These are phyloP conservation scores for Eragrostis tef DNA, from an alignment of 202 grass and related monocot genomes.

Conservation along the genomic window DNA sequence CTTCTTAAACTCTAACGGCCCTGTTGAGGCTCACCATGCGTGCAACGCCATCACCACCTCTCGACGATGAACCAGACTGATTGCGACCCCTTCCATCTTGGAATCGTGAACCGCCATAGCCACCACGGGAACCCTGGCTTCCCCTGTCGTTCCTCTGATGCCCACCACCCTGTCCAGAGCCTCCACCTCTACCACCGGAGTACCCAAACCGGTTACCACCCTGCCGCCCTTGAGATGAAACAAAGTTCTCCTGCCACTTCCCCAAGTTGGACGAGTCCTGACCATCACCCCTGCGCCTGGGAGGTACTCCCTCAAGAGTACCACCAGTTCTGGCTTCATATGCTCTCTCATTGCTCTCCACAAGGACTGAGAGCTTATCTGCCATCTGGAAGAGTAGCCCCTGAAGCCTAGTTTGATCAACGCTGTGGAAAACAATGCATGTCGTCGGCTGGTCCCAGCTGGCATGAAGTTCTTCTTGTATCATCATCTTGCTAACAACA, in stretches of 20 bases:
- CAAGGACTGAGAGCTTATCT: constrained; percentile 77
- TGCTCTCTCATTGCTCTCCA: constrained; percentile 85
- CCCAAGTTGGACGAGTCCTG: constrained; percentile 65
- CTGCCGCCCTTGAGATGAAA: constrained; percentile 58
- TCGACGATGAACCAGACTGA: constrained; percentile 34
- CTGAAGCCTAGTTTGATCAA: constrained; percentile 86
- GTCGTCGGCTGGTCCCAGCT: constrained; percentile 87
- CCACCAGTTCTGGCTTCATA: constrained; percentile 88
- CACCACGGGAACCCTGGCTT: constrained; percentile 59
- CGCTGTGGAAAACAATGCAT: constrained; percentile 80
- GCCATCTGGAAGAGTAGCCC: constrained; percentile 82
- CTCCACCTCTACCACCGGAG: constrained; percentile 57
- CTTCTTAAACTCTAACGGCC: constrained; percentile 62
- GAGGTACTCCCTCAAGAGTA: constrained; percentile 71
- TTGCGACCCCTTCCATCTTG: constrained; percentile 65
- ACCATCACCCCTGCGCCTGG: constrained; percentile 63
- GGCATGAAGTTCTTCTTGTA: constrained; percentile 80
- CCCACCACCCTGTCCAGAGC: constrained; percentile 59
- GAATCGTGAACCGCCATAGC: constrained; percentile 60
- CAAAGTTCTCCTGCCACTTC: constrained; percentile 82
- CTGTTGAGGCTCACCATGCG: constrained; percentile 92
- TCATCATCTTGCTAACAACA: constrained; percentile 91
- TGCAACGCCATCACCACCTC: constrained; percentile 60
- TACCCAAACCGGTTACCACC: constrained; percentile 68
- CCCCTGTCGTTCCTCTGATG: constrained; percentile 55